A percentile compares a stretch with the other conserved stretches of the same genome.
Conservation (phyloP, 495 filamentous ascomycete species). For the Neurospora tetrasperma region DNA sequence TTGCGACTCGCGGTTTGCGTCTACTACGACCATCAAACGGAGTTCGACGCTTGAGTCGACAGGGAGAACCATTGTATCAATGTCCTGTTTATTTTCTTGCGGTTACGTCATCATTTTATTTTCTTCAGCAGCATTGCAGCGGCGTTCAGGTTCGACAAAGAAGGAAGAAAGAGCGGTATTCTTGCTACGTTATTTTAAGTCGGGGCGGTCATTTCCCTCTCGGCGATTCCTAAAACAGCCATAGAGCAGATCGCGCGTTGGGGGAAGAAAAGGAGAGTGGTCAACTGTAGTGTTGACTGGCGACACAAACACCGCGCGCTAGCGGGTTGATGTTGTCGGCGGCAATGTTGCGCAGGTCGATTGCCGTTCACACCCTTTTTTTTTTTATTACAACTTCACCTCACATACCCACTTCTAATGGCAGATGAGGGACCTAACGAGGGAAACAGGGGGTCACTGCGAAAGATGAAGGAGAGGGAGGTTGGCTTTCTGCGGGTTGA, state of each 20-base stretch:
- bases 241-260: not conserved
- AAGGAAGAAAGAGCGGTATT: constrained; percentile 16
- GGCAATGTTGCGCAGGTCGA: constrained; percentile 1
- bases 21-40: constrained; percentile 5
- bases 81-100: constrained; percentile 16
- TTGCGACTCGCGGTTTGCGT: constrained; percentile 3
- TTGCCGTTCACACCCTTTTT: not conserved
- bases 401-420: constrained; percentile 1
- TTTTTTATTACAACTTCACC: not conserved
- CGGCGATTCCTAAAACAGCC: not conserved
- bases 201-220: not conserved
- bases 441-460: not conserved
- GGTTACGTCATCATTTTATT: constrained; percentile 3
- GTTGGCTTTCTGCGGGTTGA: constrained; percentile 1
- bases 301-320: not conserved
- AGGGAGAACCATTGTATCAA: constrained; percentile 24
- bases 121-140: constrained; percentile 41
- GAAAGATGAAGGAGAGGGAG: not conserved
- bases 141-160: constrained; percentile 34
- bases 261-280: not conserved
- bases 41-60: constrained; percentile 2
- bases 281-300: not conserved
- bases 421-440: not conserved
- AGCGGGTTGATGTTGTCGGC: not conserved
- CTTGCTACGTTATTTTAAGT: not conserved